Evolutionary conservation across 2,329 filamentous ascomycete species (phyloP), one percentile per base, ranked within the genome.

Genomic region (Paraphoma chrysanthemicola): DNA sequence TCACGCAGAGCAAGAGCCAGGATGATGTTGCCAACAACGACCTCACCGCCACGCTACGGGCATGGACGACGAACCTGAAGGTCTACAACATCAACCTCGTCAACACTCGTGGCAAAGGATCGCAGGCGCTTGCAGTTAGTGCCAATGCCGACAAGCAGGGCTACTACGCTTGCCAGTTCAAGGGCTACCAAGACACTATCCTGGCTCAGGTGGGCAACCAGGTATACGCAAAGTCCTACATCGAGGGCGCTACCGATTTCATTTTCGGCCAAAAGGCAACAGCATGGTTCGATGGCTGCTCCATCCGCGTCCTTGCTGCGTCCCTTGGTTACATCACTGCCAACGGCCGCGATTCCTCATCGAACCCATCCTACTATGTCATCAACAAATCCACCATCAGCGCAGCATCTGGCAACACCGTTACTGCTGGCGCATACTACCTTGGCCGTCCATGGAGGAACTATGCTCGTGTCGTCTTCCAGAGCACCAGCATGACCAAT

Each of bases 41-140:
- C 59, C 69, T 73, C 55, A 87, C 82, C 4, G 81, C 75, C 4
- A 85, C 83, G 1, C 70, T 84, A n/a, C 77, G 82, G 11, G 81
- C 79, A 8, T 74, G 71, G 63, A 80, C 83, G 0, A 67, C 73
- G 5, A 81, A 84, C 63, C 80, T 88, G 56, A 84, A 83, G 62
- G 75, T 88, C 16, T 90, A 89, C 77, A 89, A 89, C 61, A 78
- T 90, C 69, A 86, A 87, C 68, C 76, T 86, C 9, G 71, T 74
- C 57, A 76, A 75, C 56, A 74, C 70, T 14, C 73, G 80, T 50
- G 83, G 83, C 7, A 50, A 76, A 39, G 81, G 82, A 18, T 79
- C 77, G 4, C 83, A 86, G 62, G 83, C 81, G 11, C 76, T 87
- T 46, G 85, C 85, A 2, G 56, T 88, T 16, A 81, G 80, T 33